Base-by-base conservation (phyloP, 257 asterid species). In the Eustoma russellianum region DNA sequence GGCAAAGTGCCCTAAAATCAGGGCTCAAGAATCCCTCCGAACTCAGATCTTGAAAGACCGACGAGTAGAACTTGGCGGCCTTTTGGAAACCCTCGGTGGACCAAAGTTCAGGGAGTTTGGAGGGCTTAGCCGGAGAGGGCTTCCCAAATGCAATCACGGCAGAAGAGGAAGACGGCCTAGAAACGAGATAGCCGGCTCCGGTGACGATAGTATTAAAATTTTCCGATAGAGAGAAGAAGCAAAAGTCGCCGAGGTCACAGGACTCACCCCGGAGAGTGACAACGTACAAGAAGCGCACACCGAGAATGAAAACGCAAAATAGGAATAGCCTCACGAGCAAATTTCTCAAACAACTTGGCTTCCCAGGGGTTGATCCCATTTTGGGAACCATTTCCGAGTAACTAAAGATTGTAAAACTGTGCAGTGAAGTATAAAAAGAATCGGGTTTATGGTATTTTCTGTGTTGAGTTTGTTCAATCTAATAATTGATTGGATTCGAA, bases 231-330 rank as follows among this genome's bases (percentile, higher is more conserved):
- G 94, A 66, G 80, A 91, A 84, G 88, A 87, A 91, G 57, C 96
- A 91, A 74, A 91, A 87, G 65, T 83, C 85, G 10, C 85, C 86
- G 46, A 79, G 70, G 73, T 91, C 96, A 64, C 98, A 91, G 0
- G 96, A 82, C 76, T 91, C 96, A n/a, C 98, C 98, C 6, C 85
- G 83, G 63, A 24, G 30, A 2, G 30, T 24, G 30, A 24, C 30
- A 24, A 24, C 2, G 30, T 24, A 24, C 3, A 24, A 2, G 30
- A 24, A 24, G 30, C 30, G 30, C 3, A 24, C 30, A 24, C 30
- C 30, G 30, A 24, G 30, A 24, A 24, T 24, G 30, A 24, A 24
- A 24, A 24, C 30, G 30, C 30, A 24, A 4, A 24, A 24, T 2
- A 24, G 30, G 30, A 24, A 24, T 24, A 24, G 30, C 30, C 30